A percentile compares a stretch with the other conserved stretches of the same genome.
Evolutionary conservation across 176 grass and related monocot genomes (phyloP).

Genomic region (Triticum urartu): DNA sequence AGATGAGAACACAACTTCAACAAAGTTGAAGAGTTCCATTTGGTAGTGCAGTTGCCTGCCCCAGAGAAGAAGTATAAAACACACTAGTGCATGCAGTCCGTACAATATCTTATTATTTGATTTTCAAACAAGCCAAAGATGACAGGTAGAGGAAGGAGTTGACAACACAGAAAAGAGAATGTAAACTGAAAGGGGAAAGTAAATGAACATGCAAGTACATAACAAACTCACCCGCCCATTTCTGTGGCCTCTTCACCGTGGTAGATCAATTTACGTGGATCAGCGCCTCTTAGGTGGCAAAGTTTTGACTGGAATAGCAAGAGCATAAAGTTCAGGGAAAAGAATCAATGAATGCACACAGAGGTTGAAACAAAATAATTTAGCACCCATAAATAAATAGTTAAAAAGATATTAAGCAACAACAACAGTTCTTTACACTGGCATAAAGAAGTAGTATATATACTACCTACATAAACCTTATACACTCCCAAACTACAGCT

Average conservation of each 20-base stretch:
- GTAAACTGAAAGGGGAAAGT: background rate
- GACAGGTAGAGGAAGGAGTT: slow-evolving; percentile 1
- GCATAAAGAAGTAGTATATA: background rate
- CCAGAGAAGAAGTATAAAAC: background rate
- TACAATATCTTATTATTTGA: background rate
- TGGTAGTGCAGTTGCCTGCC: background rate
- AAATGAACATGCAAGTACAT: slow-evolving; percentile 16
- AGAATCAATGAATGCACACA: background rate
- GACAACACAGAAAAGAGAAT: background rate
- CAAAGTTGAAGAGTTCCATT: slow-evolving; percentile 7
- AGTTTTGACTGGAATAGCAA: slow-evolving; percentile 64
- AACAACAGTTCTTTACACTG: background rate
- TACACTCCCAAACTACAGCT: background rate
- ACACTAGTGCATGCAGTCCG: background rate
- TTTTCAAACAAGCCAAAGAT: slow-evolving; percentile 18
- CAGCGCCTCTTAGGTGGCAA: slow-evolving; percentile 70
- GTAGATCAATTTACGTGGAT: slow-evolving; percentile 59
- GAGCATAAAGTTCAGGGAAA: slow-evolving; percentile 27
- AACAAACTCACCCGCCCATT: slow-evolving; percentile 90
- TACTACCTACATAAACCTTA: slow-evolving; percentile 5
- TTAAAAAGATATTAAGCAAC: slow-evolving; percentile 18
- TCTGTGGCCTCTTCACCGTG: slow-evolving; percentile 90
- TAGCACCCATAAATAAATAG: background rate
- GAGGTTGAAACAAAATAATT: slow-evolving; percentile 1
- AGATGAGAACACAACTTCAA: slow-evolving; percentile 18